Evolutionary conservation across 2,329 filamentous ascomycete genomes (phyloP).

Genomic region (Verticillium nubilum): DNA sequence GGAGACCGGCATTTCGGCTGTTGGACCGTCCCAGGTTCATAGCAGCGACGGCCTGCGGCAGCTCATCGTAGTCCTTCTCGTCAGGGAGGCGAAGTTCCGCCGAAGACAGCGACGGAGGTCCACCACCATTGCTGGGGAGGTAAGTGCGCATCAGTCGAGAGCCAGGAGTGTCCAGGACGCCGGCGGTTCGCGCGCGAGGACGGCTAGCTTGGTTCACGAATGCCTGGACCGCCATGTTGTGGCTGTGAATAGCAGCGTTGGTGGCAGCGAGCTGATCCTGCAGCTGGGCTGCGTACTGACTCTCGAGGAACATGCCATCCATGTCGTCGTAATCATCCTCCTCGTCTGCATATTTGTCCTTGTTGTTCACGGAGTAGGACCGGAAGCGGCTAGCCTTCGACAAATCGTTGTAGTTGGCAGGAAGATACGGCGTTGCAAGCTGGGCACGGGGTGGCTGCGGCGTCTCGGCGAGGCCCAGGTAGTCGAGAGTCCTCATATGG

Average conservation of each 20-base stretch:
- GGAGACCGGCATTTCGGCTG: conserved; percentile 60
- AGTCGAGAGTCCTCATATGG: conserved; percentile 84
- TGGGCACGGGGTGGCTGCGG: conserved; percentile 75
- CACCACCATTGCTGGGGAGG: conserved; percentile 64
- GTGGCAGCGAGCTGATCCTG: conserved; percentile 60
- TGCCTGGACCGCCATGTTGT: conserved; percentile 89
- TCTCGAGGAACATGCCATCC: conserved; percentile 45
- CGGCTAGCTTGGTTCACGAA: conserved; percentile 83
- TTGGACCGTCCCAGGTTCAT: conserved; percentile 67
- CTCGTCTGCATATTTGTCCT: conserved; percentile 90
- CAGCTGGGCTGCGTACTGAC: conserved; percentile 54
- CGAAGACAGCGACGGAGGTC: conserved; percentile 71
- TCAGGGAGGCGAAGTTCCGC: conserved; percentile 71
- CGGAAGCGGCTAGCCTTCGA: conserved; percentile 83
- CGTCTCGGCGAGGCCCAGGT: conserved; percentile 89
- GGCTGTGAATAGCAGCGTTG: conserved; percentile 72
- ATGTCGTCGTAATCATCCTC: conserved; percentile 71
- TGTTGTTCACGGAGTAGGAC: conserved; percentile 97
- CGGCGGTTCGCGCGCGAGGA: conserved; percentile 85
- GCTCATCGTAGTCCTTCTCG: conserved; percentile 71
- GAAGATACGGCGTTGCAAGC: conserved; percentile 68
- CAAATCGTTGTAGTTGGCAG: conserved; percentile 64
- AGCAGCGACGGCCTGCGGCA: conserved; percentile 76
- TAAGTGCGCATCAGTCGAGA: conserved; percentile 64
- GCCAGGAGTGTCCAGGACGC: conserved; percentile 77